Conservation (phyloP, 2,329 filamentous ascomycete genomes). For the Xylaria polymorpha region DNA sequence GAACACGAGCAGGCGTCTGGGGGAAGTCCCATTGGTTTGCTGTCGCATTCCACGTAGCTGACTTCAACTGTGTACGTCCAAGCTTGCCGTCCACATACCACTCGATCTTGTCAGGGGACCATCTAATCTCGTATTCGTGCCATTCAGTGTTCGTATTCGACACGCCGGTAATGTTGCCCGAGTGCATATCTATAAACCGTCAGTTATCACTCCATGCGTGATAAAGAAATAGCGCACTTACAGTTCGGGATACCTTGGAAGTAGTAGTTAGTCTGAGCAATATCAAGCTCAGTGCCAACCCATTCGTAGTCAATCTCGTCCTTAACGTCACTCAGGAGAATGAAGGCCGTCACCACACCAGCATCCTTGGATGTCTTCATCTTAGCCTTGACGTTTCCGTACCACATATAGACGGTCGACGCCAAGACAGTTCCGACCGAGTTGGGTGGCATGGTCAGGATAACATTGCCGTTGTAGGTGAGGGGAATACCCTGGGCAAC, state of each 20-base stretch:
- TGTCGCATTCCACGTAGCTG: conserved; percentile 87
- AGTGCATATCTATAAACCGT: conserved; percentile 73
- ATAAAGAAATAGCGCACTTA: conserved; percentile 59
- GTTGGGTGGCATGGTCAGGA: conserved; percentile 89
- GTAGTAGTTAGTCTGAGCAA: conserved; percentile 95
- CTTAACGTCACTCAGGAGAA: conserved; percentile 93
- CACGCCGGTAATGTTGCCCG: conserved; percentile 71
- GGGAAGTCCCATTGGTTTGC: conserved; percentile 86
- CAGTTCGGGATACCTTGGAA: conserved; percentile 93
- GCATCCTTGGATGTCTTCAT: conserved; percentile 85
- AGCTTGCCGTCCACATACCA: conserved; percentile 89
- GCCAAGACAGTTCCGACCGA: conserved; percentile 90
- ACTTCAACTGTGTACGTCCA: conserved; percentile 78
- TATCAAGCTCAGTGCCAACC: conserved; percentile 80
- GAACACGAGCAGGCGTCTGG: conserved; percentile 89
- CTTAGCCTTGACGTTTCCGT: conserved; percentile 87
- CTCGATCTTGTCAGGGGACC: conserved; percentile 85
- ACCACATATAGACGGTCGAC: conserved; percentile 91
- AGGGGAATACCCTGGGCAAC: conserved; percentile 83
- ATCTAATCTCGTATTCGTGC: conserved; percentile 94
- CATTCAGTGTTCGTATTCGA: conserved; percentile 79
- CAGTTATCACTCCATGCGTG: conserved; percentile 6
- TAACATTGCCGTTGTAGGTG: conserved; percentile 72
- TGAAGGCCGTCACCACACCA: conserved; percentile 97
- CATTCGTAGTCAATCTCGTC: conserved; percentile 99